Conservation (phyloP, 2,329 filamentous ascomycete genomes). For the Madurella fahalii region DNA sequence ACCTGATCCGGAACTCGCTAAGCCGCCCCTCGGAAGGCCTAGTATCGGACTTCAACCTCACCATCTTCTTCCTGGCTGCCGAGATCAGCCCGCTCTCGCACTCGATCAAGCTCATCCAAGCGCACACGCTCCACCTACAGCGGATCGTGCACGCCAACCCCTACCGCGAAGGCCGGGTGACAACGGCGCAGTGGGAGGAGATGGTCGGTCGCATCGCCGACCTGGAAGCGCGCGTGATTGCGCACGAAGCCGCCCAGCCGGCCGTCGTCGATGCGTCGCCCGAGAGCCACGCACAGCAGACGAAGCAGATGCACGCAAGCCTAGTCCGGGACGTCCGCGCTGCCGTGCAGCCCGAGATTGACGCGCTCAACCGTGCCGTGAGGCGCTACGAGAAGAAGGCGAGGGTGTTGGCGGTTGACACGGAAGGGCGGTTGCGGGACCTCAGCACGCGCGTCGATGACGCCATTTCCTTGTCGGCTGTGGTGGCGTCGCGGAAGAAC, state of each 20-base stretch:
- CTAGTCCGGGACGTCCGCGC: conserved; percentile 58
- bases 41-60: conserved; percentile 88
- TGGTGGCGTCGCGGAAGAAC: conserved; percentile 53
- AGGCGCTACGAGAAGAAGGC: conserved; percentile 88
- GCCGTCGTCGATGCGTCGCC: not conserved
- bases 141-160: conserved; percentile 59
- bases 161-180: conserved; percentile 35
- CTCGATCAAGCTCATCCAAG: conserved; percentile 73
- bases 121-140: conserved; percentile 77
- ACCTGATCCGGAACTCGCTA: conserved; percentile 74
- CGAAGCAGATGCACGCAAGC: conserved; percentile 59
- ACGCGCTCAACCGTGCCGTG: conserved; percentile 83
- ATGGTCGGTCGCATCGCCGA: conserved; percentile 64
- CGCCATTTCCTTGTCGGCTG: conserved; percentile 74
- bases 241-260: conserved; percentile 26
- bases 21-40: conserved; percentile 80
- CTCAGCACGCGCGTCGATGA: conserved; percentile 71
- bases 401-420: conserved; percentile 68
- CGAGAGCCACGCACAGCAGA: not conserved
- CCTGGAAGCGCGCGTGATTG: conserved; percentile 56
- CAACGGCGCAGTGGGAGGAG: conserved; percentile 47
- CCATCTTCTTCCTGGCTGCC: conserved; percentile 81
- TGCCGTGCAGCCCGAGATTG: conserved; percentile 72
- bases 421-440: conserved; percentile 67
- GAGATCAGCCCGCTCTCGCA: conserved; percentile 82